phyloP scores from a whole-genome alignment of 768 basidiomycete genomes.

The Russula compacta region DNA sequence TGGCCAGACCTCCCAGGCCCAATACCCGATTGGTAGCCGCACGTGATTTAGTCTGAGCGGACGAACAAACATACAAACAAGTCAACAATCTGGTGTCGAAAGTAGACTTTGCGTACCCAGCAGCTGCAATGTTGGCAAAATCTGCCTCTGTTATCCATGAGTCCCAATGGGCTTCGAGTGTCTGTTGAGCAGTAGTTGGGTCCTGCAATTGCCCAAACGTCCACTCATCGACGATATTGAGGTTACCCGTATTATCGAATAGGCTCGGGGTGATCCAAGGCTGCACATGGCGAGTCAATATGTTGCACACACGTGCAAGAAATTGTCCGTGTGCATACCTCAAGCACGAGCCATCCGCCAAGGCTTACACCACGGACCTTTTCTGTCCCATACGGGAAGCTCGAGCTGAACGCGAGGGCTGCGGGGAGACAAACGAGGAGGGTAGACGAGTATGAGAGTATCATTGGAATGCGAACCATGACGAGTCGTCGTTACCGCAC shows the following conservation, averaged over 20 bases:
- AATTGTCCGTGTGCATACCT: constrained; percentile 27
- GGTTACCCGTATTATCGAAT: constrained; percentile 57
- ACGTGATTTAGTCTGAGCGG: constrained; percentile 63
- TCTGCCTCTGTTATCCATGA: constrained; percentile 81
- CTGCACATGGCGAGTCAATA: constrained; percentile 21
- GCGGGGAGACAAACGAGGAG: not conserved
- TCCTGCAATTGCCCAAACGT: constrained; percentile 63
- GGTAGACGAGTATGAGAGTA: not conserved
- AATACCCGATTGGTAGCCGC: constrained; percentile 80
- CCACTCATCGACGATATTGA: constrained; percentile 65
- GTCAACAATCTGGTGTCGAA: constrained; percentile 1
- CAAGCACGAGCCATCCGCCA: constrained; percentile 54
- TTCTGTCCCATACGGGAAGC: constrained; percentile 65
- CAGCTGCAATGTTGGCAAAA: constrained; percentile 63
- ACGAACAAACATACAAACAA: not conserved
- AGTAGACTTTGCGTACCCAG: constrained; percentile 41
- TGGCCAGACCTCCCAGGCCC: constrained; percentile 76
- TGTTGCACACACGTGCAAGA: not conserved
- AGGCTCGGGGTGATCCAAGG: constrained; percentile 76
- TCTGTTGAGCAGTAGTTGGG: constrained; percentile 35
- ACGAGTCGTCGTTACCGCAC: not conserved
- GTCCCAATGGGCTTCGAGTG: constrained; percentile 65
- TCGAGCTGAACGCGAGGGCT: constrained; percentile 31
- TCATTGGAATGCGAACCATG: not conserved
- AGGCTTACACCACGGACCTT: constrained; percentile 81